Percentiles rank a stretch among this genome's conserved stretches.
Conservation (phyloP, 495 filamentous ascomycete genomes). For the Bathelium albidoporum region DNA sequence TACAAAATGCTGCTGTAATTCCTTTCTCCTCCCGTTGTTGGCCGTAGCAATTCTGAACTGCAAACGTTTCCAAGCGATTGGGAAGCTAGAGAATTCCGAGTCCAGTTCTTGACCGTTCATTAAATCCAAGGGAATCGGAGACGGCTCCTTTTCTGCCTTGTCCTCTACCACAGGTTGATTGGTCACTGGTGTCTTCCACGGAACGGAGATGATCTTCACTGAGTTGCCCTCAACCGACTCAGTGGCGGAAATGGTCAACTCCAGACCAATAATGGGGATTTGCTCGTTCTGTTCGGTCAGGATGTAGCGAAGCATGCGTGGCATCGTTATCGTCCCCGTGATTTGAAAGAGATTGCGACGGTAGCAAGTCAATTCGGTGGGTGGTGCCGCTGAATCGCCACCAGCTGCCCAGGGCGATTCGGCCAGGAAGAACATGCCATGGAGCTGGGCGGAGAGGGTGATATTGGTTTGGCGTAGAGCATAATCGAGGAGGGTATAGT, state of each 20-base stretch:
- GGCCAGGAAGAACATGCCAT: slow-evolving; percentile 93
- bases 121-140: slow-evolving; percentile 64
- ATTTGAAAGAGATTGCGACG: slow-evolving; percentile 85
- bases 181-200: slow-evolving; percentile 78
- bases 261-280: slow-evolving; percentile 61
- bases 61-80: slow-evolving; percentile 80
- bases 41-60: slow-evolving; percentile 91
- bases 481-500: slow-evolving; percentile 61
- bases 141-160: slow-evolving; percentile 56
- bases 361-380: slow-evolving; percentile 84
- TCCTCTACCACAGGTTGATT: slow-evolving; percentile 46
- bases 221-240: slow-evolving; percentile 82
- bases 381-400: slow-evolving; percentile 52
- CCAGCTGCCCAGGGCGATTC: slow-evolving; percentile 64
- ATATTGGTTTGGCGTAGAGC: slow-evolving; percentile 48
- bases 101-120: slow-evolving; percentile 64
- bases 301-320: slow-evolving; percentile 58
- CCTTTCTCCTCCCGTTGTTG: slow-evolving; percentile 65
- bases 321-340: slow-evolving; percentile 68
- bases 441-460: slow-evolving; percentile 68
- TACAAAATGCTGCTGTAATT: slow-evolving; percentile 60
- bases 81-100: slow-evolving; percentile 66
- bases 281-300: slow-evolving; percentile 70
- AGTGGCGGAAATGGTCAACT: slow-evolving; percentile 71
- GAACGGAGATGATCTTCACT: slow-evolving; percentile 85